Base-by-base conservation (phyloP, 441 rosid species). In the Corymbia calophylla region DNA sequence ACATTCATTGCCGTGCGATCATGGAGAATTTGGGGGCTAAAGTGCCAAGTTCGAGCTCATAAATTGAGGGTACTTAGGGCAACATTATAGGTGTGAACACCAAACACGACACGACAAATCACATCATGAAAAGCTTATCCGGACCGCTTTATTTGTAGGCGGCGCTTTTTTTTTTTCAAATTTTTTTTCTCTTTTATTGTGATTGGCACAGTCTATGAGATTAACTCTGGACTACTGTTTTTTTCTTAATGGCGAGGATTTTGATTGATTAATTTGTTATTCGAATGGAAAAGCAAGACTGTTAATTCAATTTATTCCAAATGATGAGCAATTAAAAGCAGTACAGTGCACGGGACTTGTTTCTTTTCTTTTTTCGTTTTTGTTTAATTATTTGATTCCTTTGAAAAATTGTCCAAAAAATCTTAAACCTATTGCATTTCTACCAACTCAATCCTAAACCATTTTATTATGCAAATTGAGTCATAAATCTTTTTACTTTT, bases 21-120 rank as follows among this genome's bases (percentile, higher is more conserved):
- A 7, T 39, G n/a, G 17, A 39, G 12, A 49, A 73, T 21, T 6
- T 44, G 9, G n/a, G 58, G 84, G 48, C 48, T 19, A 19, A 19
- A 13, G 15, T 39, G 27, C 27, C 48, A 19, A 5, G 27, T 5
- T 9, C 1, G 3, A 70, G 27, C 48, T 18, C 10, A 35, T 35
- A 5, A 11, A 32, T 32, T 19, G 25, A 9, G 12, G 25, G 25
- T 32, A 18, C 2, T 18, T 1, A 35, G 0, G 80, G 73, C 4
- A 31, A 31, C 18, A 18, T 68, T 5, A 1, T 2, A 9, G 0
- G 1, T 0, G 0, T 13, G 11, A 58, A 58, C 29, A 14, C 32
- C 15, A 0, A 21, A 39, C 21, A 21, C 9, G 49, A 6, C 29
- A 39, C 16, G 29, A 6, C 29, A 39, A 11, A 21, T 39, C 14